Percentiles rank a stretch among this genome's conserved stretches.
phyloP scores from a whole-genome alignment of 1,139 yeast species.

The Casaregolazyma lundiana region DNA sequence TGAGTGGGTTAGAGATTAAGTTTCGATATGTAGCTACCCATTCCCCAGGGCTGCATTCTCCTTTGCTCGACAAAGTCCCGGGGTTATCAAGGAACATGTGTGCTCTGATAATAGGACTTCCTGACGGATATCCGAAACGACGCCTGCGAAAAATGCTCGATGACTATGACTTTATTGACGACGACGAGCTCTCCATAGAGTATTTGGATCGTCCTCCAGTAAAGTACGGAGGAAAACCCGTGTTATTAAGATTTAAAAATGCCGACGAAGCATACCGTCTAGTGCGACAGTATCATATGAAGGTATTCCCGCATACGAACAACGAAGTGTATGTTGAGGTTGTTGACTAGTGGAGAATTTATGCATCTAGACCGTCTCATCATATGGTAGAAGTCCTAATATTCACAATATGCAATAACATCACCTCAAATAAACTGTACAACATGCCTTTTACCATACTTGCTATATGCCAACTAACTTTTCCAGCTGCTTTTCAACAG shows the following conservation, averaged over 20 bases:
- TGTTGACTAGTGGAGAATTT: slow-evolving; percentile 31
- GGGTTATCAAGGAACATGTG: slow-evolving; percentile 28
- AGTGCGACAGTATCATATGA: slow-evolving; percentile 52
- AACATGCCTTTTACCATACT: neutral
- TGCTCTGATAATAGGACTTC: slow-evolving; percentile 39
- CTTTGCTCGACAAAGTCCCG: slow-evolving; percentile 28
- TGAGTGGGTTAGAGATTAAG: slow-evolving; percentile 49
- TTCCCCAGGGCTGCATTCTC: slow-evolving; percentile 26
- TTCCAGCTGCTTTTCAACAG: neutral
- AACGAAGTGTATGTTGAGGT: slow-evolving; percentile 36
- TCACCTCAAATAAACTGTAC: neutral
- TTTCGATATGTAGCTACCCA: slow-evolving; percentile 40
- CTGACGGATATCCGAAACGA: slow-evolving; percentile 30
- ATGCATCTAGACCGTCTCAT: too few relatives aligned
- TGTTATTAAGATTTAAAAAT: slow-evolving; percentile 47
- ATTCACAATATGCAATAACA: neutral
- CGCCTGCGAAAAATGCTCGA: slow-evolving; percentile 36
- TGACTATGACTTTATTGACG: slow-evolving; percentile 40
- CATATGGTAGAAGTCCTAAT: too few relatives aligned
- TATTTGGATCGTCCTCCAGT: slow-evolving; percentile 29
- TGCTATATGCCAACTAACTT: too few relatives aligned
- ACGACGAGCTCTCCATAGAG: slow-evolving; percentile 32
- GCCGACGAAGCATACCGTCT: slow-evolving; percentile 50
- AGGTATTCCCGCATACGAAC: slow-evolving; percentile 36
- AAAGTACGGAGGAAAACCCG: slow-evolving; percentile 34